Percentiles rank a stretch among this genome's conserved stretches.
Conservation (phyloP, 208 protist genomes). For the Trypanosoma congolense region DNA sequence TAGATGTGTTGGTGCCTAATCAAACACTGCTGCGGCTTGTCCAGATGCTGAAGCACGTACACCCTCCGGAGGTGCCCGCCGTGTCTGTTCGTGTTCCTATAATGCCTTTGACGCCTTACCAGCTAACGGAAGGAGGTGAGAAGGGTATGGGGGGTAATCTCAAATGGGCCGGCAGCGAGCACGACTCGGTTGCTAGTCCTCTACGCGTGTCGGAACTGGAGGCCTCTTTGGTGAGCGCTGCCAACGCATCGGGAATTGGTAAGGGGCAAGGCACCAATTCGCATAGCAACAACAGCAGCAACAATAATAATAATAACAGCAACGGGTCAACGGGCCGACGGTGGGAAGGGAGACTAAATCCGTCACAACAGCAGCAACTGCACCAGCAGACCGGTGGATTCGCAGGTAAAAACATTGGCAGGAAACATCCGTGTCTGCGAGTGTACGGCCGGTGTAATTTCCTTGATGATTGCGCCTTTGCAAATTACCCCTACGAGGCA, state of each 20-base stretch:
- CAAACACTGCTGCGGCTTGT: slow-evolving; percentile 68
- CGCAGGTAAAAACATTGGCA: slow-evolving; percentile 8
- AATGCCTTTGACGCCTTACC: slow-evolving; percentile 1
- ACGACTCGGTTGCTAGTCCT: slow-evolving; percentile 1
- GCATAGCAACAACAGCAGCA: background rate
- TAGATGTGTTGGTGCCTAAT: slow-evolving; percentile 73
- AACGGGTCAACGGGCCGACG: slow-evolving; percentile 11
- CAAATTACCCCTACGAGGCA: slow-evolving; percentile 83
- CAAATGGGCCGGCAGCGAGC: slow-evolving; percentile 22
- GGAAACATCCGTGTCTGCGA: slow-evolving; percentile 77
- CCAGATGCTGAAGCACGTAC: slow-evolving; percentile 48
- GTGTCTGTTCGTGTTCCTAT: slow-evolving; percentile 26
- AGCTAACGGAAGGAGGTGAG: background rate
- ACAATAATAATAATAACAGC: no score
- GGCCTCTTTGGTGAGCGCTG: slow-evolving; percentile 18
- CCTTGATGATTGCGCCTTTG: slow-evolving; percentile 82
- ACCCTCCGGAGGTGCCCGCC: slow-evolving; percentile 37
- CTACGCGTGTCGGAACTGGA: slow-evolving; percentile 25
- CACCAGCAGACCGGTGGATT: slow-evolving; percentile 5
- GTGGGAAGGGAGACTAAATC: no score
- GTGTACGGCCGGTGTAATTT: slow-evolving; percentile 90
- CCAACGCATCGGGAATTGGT: slow-evolving; percentile 9
- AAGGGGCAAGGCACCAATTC: slow-evolving; percentile 10
- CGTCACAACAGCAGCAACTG: slow-evolving; percentile 9
- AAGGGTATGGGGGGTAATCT: slow-evolving; percentile 4